Percentiles rank a stretch among this genome's conserved stretches.
Conservation (phyloP, 768 basidiomycete species). For the Mycena sanguinolenta region DNA sequence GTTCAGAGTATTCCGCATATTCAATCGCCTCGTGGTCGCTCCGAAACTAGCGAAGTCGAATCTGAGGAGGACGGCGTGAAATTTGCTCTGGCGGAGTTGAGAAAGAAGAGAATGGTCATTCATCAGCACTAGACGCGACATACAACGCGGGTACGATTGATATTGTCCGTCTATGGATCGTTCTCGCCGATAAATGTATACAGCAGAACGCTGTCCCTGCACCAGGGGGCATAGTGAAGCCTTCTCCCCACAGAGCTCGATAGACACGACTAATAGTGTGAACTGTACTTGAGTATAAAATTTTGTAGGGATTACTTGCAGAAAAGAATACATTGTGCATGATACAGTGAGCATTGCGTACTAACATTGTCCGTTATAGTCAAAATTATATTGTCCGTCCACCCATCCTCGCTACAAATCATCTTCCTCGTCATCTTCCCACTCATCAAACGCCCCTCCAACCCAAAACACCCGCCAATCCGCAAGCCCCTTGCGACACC, state of each 20-base stretch:
- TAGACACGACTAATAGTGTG: no score
- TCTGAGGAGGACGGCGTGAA: background rate
- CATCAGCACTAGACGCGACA: background rate
- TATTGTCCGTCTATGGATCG: no score
- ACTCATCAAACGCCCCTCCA: constrained; percentile 64
- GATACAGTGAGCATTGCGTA: constrained; percentile 21
- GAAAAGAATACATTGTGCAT: constrained; percentile 22
- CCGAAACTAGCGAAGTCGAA: background rate
- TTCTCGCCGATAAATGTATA: no score
- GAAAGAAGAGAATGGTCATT: background rate
- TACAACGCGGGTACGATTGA: background rate
- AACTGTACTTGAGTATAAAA: no score
- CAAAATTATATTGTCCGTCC: constrained; percentile 3
- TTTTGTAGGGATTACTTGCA: no score
- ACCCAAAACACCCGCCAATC: constrained; percentile 91
- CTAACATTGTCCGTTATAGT: constrained; percentile 5
- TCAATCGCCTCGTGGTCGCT: background rate
- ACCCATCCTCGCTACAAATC: background rate
- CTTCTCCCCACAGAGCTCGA: no score
- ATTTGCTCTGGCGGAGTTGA: background rate
- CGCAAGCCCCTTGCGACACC: constrained; percentile 78
- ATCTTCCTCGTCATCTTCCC: constrained; percentile 43
- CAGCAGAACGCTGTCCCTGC: no score
- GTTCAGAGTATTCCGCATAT: background rate
- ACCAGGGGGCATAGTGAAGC: no score